Percentiles rank a stretch among this genome's conserved stretches.
phyloP scores from a whole-genome alignment of 768 basidiomycete species.

The Naganishia vishniacii region DNA sequence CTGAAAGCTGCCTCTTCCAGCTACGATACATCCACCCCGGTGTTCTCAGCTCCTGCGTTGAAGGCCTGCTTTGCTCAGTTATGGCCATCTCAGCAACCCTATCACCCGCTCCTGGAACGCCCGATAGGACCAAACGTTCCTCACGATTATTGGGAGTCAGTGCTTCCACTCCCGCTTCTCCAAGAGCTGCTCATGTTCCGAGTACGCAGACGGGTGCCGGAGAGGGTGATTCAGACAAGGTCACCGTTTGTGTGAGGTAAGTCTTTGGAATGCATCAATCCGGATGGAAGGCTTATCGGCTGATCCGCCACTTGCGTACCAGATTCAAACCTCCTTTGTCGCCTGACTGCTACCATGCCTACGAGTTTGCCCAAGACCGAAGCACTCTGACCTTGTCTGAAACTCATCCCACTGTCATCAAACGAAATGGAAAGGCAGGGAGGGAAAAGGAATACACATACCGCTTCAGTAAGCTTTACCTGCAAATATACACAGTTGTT shows the following conservation, averaged over 20 bases:
- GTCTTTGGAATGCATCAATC: background rate
- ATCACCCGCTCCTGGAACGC: conserved; percentile 1
- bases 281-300: too few relatives aligned
- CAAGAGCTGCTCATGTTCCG: background rate
- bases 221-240: conserved; percentile 6
- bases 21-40: too few relatives aligned
- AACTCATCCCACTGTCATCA: conserved; percentile 43
- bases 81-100: conserved; percentile 4
- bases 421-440: conserved; percentile 45
- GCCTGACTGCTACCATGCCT: conserved; percentile 30
- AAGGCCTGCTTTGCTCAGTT: background rate
- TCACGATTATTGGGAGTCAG: conserved; percentile 11
- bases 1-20: too few relatives aligned
- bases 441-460: conserved; percentile 45
- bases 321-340: conserved; percentile 21
- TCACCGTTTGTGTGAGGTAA: conserved; percentile 23
- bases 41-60: too few relatives aligned
- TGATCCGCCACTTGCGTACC: background rate
- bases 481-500: too few relatives aligned
- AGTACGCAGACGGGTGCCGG: background rate
- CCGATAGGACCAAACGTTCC: conserved; percentile 5
- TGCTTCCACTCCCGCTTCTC: background rate
- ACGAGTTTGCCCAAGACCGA: conserved; percentile 33
- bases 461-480: conserved; percentile 39
- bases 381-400: conserved; percentile 38